Evolutionary conservation across 108 stramenopile genomes (phyloP), one percentile per base, ranked within the genome.

Genomic region (Skeletonema costatum): DNA sequence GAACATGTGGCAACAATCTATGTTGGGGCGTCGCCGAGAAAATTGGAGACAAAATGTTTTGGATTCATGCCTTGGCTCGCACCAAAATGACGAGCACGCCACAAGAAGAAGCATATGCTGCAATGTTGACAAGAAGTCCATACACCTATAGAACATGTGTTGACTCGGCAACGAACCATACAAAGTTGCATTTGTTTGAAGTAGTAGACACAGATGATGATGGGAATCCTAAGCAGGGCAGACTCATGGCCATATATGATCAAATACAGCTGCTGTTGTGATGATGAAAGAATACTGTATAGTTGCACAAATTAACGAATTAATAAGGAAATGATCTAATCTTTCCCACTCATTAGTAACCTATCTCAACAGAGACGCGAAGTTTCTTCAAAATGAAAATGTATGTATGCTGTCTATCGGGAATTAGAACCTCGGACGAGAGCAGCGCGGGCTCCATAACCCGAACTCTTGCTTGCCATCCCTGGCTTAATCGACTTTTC

Each of bases 401-500:
- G 25, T 56, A 56, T 56, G 25, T 29, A 56, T 56, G 53, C 16
- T 25, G 53, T 25, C 25, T 56, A 25, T 25, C 53, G 9, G 25
- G 21, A 16, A 63, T 60, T 75, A 67, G n/a, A 68, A 41, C 50
- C 77, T 77, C 69, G 46, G 48, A 30, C 77, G 69, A 41, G 77
- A 12, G 56, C 62, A 71, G 77, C 50, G 9, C 77, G 77, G 9
- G 53, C 53, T 25, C 53, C 53, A 71, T 70, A 77, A 10, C 62
- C 68, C 44, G 36, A 53, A 35, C 41, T 42, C 17, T 50, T 59
- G 38, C 42, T 32, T 32, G 29, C 3, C 58, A 67, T 60, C 32
- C 32, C 67, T 19, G 70, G 63, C 17, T 56, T 48, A 14, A 53
- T 58, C 56, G 62, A 75, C 64, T 63, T 81, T 70, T 17, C 61